Evolutionary conservation across 192 early-diverging fungal species (phyloP).

Genomic region (Linnemannia hyalina): DNA sequence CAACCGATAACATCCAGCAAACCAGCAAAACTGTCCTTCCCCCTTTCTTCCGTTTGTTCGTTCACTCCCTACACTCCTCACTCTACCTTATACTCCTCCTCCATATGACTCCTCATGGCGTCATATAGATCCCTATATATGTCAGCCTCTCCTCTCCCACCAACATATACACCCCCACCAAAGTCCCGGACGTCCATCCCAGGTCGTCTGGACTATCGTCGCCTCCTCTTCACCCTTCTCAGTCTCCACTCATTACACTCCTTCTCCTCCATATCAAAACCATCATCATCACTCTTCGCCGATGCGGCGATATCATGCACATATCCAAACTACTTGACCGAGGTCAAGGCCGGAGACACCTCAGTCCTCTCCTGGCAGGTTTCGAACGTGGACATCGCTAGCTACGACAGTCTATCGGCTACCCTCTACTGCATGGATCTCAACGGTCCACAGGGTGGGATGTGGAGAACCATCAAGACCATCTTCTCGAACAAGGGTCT

Average conservation of each 20-base stretch:
- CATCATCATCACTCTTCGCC: background rate
- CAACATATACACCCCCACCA: background rate
- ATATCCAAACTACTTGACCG: constrained; percentile 36
- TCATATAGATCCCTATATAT: background rate
- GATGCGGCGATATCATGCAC: constrained; percentile 37
- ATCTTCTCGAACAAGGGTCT: constrained; percentile 26
- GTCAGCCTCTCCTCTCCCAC: background rate
- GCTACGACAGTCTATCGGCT: constrained; percentile 27
- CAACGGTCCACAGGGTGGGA: constrained; percentile 31
- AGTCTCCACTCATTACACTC: constrained; percentile 2
- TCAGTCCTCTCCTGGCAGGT: constrained; percentile 18
- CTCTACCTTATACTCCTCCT: background rate
- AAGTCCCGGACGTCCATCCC: background rate
- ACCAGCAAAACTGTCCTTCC: background rate
- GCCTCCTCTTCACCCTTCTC: background rate
- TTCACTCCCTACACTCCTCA: background rate
- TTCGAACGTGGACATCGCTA: background rate
- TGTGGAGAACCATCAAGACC: constrained; percentile 29
- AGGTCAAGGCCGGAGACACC: constrained; percentile 33
- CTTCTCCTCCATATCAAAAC: background rate
- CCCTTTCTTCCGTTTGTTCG: background rate
- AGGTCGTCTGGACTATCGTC: background rate
- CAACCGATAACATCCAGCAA: background rate
- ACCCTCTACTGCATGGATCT: constrained; percentile 53
- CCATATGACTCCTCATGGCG: constrained; percentile 11